Evolutionary conservation across 805 yeast genomes (phyloP).

Genomic region (Candida dajiaensis): DNA sequence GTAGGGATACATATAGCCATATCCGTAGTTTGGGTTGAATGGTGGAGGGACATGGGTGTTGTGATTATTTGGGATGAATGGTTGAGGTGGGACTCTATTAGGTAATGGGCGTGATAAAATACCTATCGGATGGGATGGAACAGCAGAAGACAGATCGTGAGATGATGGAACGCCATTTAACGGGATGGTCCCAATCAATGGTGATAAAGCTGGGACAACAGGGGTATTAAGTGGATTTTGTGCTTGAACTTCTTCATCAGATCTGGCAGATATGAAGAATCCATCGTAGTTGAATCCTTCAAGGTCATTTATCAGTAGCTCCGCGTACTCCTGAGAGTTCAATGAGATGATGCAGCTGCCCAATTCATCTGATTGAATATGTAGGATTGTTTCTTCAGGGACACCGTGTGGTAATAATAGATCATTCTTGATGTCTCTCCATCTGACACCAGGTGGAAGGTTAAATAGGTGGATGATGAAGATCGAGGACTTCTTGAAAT

Average conservation of each 20-base stretch:
- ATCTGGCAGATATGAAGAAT: slow-evolving; percentile 5
- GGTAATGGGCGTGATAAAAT: not conserved
- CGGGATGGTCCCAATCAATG: not conserved
- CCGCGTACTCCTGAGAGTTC: slow-evolving; percentile 7
- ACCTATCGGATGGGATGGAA: not conserved
- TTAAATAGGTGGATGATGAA: slow-evolving; percentile 14
- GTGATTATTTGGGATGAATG: not conserved
- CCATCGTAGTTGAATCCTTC: slow-evolving; percentile 18
- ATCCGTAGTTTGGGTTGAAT: not conserved
- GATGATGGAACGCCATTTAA: not conserved
- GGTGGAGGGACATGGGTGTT: not conserved
- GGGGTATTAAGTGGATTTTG: not conserved
- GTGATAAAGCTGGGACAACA: not conserved
- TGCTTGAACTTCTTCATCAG: slow-evolving; percentile 4
- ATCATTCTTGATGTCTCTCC: slow-evolving; percentile 20
- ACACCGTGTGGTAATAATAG: slow-evolving; percentile 12
- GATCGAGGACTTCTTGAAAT: not conserved
- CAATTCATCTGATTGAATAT: slow-evolving; percentile 13
- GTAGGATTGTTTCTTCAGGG: slow-evolving; percentile 16
- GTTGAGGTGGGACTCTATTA: not conserved
- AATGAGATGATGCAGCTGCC: slow-evolving; percentile 9
- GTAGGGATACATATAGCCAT: not conserved
- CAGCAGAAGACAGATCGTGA: not conserved
- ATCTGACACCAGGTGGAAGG: slow-evolving; percentile 15
- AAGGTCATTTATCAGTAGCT: slow-evolving; percentile 4